These are phyloP conservation scores for Polytrichum commune DNA, from an alignment of 225 moss, liverwort and hornwort species.

Conservation along the genomic window DNA sequence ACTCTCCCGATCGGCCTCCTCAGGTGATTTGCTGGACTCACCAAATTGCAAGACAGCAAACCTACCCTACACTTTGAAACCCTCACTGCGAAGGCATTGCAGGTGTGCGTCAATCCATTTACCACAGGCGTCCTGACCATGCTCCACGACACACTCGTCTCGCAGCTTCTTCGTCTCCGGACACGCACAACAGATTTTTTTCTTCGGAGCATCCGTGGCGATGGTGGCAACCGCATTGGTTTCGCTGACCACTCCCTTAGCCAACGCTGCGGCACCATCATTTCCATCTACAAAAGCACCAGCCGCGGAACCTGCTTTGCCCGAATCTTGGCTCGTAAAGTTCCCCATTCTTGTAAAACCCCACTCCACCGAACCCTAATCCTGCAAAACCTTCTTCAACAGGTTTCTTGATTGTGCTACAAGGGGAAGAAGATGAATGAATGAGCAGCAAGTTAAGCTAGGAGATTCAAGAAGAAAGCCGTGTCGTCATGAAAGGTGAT, in stretches of 20 bases:
- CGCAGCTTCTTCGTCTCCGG: slow-evolving; percentile 78
- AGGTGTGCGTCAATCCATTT: slow-evolving; percentile 91
- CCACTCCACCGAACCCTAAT: not conserved
- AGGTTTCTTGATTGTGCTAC: not conserved
- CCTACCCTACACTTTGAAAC: slow-evolving; percentile 57
- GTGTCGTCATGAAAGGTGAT: no score
- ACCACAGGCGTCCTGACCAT: slow-evolving; percentile 73
- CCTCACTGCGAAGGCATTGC: slow-evolving; percentile 70
- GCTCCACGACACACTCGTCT: slow-evolving; percentile 72
- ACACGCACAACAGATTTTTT: slow-evolving; percentile 90
- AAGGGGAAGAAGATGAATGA: no score
- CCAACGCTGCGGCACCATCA: slow-evolving; percentile 1
- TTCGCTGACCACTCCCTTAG: slow-evolving; percentile 3
- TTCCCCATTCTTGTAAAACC: slow-evolving; percentile 32
- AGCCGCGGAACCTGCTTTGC: slow-evolving; percentile 1
- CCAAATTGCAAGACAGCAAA: no score
- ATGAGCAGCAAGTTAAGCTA: no score
- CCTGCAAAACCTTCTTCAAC: not conserved
- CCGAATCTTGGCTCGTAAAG: slow-evolving; percentile 31
- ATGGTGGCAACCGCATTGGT: not conserved
- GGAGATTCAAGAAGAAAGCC: no score
- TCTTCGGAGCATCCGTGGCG: slow-evolving; percentile 47
- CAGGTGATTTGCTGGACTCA: no score
- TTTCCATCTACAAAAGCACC: slow-evolving; percentile 12
- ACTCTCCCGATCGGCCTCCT: no score